Evolutionary conservation across 306 rosid species (phyloP).

Genomic region (Psophocarpus tetragonolobus): DNA sequence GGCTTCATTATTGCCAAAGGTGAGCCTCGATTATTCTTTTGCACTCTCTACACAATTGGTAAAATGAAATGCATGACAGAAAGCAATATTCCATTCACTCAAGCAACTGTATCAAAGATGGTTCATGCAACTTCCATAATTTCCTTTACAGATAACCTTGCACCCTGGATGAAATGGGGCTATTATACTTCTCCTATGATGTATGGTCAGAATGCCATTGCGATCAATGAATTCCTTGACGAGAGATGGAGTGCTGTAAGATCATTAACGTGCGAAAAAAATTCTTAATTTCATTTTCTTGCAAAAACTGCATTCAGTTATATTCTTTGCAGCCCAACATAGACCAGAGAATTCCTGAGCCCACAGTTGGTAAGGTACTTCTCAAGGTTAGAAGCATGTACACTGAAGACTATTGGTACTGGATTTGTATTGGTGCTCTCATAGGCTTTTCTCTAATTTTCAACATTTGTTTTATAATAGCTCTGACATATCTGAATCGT

Average conservation of each 20-base stretch:
- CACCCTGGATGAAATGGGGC: constrained; percentile 91
- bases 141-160: constrained; percentile 60
- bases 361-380: constrained; percentile 70
- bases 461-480: constrained; percentile 51
- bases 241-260: constrained; percentile 83
- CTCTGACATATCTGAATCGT: constrained; percentile 71
- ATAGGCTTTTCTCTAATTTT: constrained; percentile 66
- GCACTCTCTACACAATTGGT: neutral
- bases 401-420: constrained; percentile 65
- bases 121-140: constrained; percentile 21
- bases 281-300: constrained; percentile 10
- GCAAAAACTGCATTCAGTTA: constrained; percentile 25
- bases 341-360: constrained; percentile 43
- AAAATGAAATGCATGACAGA: constrained; percentile 19
- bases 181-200: constrained; percentile 87
- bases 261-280: constrained; percentile 4
- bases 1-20: constrained; percentile 86
- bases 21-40: constrained; percentile 27
- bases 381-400: constrained; percentile 67
- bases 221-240: constrained; percentile 86
- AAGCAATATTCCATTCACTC: neutral
- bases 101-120: neutral
- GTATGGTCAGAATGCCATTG: constrained; percentile 95
- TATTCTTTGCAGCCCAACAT: constrained; percentile 43
- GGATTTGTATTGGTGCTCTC: constrained; percentile 80